phyloP scores from a whole-genome alignment of 371 early-diverging fungal species.

The Rhizopus arrhizus region DNA sequence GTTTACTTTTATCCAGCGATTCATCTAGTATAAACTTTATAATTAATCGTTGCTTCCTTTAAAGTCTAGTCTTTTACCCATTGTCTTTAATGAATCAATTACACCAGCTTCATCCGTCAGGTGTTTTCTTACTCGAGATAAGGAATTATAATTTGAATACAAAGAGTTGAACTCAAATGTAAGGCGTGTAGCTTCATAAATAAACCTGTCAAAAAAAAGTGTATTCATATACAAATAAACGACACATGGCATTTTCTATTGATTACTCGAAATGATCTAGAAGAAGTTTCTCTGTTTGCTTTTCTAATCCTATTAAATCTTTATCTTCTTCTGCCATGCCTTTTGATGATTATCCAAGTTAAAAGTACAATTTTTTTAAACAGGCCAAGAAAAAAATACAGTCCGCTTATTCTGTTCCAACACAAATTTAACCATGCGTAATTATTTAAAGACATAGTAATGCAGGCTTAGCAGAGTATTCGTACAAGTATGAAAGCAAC shows the following conservation, averaged over 20 bases:
- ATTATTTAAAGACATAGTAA: too few relatives aligned
- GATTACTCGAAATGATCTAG: not conserved
- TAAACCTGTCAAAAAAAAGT: slow-evolving; percentile 3
- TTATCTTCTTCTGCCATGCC: not conserved
- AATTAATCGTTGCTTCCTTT: not conserved
- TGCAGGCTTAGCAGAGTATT: too few relatives aligned
- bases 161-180: slow-evolving; percentile 1
- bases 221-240: not conserved
- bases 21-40: too few relatives aligned
- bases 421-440: too few relatives aligned
- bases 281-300: not conserved
- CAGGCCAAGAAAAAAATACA: too few relatives aligned
- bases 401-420: too few relatives aligned
- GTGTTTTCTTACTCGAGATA: not conserved
- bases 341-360: not conserved
- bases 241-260: not conserved
- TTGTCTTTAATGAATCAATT: not conserved
- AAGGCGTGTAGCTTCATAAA: slow-evolving; percentile 12
- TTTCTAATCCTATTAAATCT: not conserved
- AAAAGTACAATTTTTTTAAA: too few relatives aligned
- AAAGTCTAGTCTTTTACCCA: slow-evolving; percentile 5
- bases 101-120: not conserved
- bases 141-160: slow-evolving; percentile 4
- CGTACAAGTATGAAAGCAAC: too few relatives aligned
- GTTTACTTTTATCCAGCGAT: too few relatives aligned